Conservation (phyloP, 345 rosid species). For the Acer saccharum region DNA sequence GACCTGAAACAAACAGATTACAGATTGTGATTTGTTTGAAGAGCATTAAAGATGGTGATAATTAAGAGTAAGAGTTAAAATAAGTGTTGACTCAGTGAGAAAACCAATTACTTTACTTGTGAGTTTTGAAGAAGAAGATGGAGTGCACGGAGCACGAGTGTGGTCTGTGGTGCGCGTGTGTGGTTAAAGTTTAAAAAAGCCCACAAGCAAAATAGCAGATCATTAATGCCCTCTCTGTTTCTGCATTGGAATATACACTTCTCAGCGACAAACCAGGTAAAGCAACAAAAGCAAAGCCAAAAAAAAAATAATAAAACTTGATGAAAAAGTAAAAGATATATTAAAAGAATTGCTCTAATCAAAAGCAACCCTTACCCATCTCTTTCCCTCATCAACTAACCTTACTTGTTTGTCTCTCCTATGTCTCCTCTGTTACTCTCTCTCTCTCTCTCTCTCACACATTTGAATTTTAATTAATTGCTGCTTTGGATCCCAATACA, state of each 20-base stretch:
- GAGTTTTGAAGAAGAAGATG: too few relatives aligned
- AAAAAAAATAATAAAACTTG: not conserved
- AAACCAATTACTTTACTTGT: too few relatives aligned
- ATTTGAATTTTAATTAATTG: not conserved
- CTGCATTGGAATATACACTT: conserved; percentile 38
- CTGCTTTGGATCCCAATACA: conserved; percentile 27
- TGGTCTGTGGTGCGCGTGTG: conserved; percentile 38
- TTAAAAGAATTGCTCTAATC: conserved; percentile 18
- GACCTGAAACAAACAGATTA: not conserved
- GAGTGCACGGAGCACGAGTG: conserved; percentile 39
- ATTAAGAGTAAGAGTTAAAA: too few relatives aligned
- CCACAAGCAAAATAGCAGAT: conserved; percentile 4
- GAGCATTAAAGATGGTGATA: too few relatives aligned
- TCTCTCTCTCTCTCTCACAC: not conserved
- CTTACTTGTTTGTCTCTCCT: conserved; percentile 38
- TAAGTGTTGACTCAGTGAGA: too few relatives aligned
- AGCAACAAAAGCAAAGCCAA: not conserved
- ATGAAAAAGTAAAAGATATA: conserved; percentile 21
- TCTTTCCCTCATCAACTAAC: conserved; percentile 18
- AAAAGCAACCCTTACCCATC: conserved; percentile 33
- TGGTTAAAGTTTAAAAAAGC: not conserved
- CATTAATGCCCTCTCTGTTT: not conserved
- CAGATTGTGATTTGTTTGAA: too few relatives aligned
- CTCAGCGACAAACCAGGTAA: conserved; percentile 17
- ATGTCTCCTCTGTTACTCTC: conserved; percentile 30